Evolutionary conservation across 495 filamentous ascomycete genomes (phyloP).

Genomic region (Trichocladium antarcticum): DNA sequence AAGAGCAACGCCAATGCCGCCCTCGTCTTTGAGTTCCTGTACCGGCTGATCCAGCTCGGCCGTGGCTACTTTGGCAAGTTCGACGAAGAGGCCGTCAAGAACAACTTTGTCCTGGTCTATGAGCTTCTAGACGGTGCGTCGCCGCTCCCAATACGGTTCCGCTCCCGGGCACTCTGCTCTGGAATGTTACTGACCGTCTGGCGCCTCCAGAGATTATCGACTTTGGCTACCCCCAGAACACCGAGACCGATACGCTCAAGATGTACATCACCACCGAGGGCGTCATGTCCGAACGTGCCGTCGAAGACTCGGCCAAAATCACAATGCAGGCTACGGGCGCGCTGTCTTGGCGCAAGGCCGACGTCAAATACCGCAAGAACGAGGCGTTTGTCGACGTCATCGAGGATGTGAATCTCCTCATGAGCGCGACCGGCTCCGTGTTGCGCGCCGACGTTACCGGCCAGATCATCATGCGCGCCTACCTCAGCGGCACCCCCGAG

Average conservation of each 20-base stretch:
- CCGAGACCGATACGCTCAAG: constrained; percentile 96
- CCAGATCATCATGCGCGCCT: constrained; percentile 98
- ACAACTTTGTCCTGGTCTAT: constrained; percentile 98
- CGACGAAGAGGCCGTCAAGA: constrained; percentile 99
- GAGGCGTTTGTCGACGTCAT: constrained; percentile 99
- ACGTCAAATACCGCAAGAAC: constrained; percentile 99
- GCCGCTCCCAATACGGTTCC: background rate
- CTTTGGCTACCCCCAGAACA: constrained; percentile 98
- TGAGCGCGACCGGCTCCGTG: constrained; percentile 91
- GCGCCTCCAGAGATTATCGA: constrained; percentile 75
- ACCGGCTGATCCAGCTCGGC: constrained; percentile 79
- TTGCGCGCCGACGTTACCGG: constrained; percentile 95
- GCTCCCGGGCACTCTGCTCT: background rate
- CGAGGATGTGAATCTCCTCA: constrained; percentile 96
- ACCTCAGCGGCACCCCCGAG: constrained; percentile 91
- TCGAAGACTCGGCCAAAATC: constrained; percentile 90
- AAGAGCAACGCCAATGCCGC: constrained; percentile 99
- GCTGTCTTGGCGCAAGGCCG: constrained; percentile 88
- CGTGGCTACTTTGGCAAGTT: constrained; percentile 98
- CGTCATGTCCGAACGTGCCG: constrained; percentile 86
- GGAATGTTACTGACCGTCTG: background rate
- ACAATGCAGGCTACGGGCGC: constrained; percentile 99
- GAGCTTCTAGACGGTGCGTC: constrained; percentile 84
- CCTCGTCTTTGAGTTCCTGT: constrained; percentile 95
- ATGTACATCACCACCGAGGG: constrained; percentile 99